Conservation (phyloP, 2,329 filamentous ascomycete genomes). For the Rhinocladiella similis region DNA sequence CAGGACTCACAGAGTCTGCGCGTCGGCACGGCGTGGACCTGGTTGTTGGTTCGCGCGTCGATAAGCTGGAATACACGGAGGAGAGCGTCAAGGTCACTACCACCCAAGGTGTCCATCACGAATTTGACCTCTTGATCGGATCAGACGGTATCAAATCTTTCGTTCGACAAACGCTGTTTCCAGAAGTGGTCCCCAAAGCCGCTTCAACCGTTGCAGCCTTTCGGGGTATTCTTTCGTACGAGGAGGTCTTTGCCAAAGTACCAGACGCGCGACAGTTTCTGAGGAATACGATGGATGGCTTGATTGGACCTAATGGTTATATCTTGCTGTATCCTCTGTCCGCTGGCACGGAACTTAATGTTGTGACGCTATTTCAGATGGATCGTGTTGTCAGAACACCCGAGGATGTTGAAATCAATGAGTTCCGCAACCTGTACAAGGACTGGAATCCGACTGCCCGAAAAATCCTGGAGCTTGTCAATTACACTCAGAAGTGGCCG, state of each 20-base stretch:
- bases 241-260: constrained; percentile 35
- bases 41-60: constrained; percentile 40
- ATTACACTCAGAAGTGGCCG: constrained; percentile 46
- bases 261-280: constrained; percentile 24
- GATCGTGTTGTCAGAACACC: constrained; percentile 21
- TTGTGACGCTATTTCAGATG: constrained; percentile 24
- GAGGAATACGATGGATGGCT: constrained; percentile 25
- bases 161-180: constrained; percentile 42
- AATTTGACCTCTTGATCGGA: constrained; percentile 41
- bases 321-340: constrained; percentile 26
- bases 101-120: constrained; percentile 30
- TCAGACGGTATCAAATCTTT: constrained; percentile 46
- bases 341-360: constrained; percentile 25
- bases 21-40: constrained; percentile 40
- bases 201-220: constrained; percentile 48
- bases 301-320: constrained; percentile 26
- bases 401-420: constrained; percentile 20
- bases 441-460: constrained; percentile 19
- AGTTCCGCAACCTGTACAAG: constrained; percentile 21
- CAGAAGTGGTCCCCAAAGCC: constrained; percentile 41
- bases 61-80: constrained; percentile 31
- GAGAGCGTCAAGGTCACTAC: constrained; percentile 19
- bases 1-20: constrained; percentile 44
- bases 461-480: constrained; percentile 27
- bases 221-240: constrained; percentile 46